phyloP scores from a whole-genome alignment of 306 rosid species.

The Fragaria nilgerrensis region DNA sequence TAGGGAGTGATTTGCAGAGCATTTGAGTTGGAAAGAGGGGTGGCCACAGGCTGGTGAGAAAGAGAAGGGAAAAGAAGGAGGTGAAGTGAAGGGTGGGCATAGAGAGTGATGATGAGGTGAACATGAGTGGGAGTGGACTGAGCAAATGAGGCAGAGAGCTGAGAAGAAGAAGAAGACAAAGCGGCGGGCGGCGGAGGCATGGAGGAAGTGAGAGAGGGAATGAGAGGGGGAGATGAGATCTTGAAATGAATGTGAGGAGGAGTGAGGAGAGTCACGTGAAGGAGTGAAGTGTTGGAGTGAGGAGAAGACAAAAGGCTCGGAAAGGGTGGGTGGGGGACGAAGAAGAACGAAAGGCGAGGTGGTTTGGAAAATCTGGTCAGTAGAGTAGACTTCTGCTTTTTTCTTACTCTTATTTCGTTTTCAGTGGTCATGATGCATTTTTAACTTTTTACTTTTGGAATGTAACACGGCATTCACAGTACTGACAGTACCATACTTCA shows the following conservation, averaged over 20 bases:
- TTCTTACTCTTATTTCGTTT: not conserved
- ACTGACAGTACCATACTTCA: not conserved
- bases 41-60: constrained; percentile 73
- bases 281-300: not conserved
- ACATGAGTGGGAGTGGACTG: constrained; percentile 32
- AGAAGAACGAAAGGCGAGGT: not conserved
- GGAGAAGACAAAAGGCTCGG: constrained; percentile 3
- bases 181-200: constrained; percentile 28
- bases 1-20: constrained; percentile 49
- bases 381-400: not conserved
- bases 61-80: constrained; percentile 70
- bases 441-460: not conserved
- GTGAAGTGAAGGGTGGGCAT: constrained; percentile 66
- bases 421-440: not conserved
- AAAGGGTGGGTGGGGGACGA: not conserved
- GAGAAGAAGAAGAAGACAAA: not conserved
- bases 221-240: not conserved
- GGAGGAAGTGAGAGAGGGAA: constrained; percentile 9
- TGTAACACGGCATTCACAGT: not conserved
- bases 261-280: constrained; percentile 8
- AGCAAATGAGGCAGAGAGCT: not conserved
- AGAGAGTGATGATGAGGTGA: constrained; percentile 14
- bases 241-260: not conserved
- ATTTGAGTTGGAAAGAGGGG: constrained; percentile 73
- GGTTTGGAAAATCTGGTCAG: not conserved